phyloP scores from a whole-genome alignment of 2,329 filamentous ascomycete species.

The Aureobasidium sp. region DNA sequence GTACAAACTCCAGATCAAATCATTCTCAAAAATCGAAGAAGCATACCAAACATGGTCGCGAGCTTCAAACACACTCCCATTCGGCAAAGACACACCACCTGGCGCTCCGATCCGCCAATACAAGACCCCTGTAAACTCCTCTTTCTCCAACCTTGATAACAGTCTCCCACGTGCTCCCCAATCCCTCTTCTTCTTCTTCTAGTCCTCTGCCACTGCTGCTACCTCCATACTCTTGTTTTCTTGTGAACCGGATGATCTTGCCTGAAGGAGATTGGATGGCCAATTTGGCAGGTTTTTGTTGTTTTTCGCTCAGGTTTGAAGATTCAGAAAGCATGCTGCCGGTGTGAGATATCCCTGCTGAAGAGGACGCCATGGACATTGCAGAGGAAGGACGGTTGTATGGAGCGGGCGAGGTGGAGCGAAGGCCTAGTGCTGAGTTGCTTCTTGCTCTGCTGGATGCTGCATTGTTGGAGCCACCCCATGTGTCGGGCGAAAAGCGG shows the following conservation, averaged over 20 bases:
- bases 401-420: conserved; percentile 46
- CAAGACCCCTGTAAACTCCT: conserved; percentile 73
- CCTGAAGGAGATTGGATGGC: conserved; percentile 91
- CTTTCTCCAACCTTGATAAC: conserved; percentile 84
- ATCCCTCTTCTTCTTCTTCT: conserved; percentile 52
- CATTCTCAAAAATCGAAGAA: not conserved
- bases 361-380: conserved; percentile 53
- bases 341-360: conserved; percentile 40
- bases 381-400: conserved; percentile 51
- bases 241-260: conserved; percentile 83
- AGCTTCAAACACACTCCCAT: conserved; percentile 56
- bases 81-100: conserved; percentile 91
- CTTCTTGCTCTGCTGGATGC: conserved; percentile 22
- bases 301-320: conserved; percentile 47
- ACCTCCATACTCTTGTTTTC: conserved; percentile 58
- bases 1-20: not conserved
- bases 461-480: conserved; percentile 23
- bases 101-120: conserved; percentile 74
- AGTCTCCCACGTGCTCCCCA: conserved; percentile 78
- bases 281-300: conserved; percentile 82
- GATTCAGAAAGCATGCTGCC: conserved; percentile 48
- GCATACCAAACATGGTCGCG: not conserved
- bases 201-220: conserved; percentile 40
- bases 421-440: conserved; percentile 26
- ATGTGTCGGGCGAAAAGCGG: conserved; percentile 33